A percentile compares a stretch with the other conserved stretches of the same genome.
Conservation (phyloP, 345 rosid species). For the Brassica incana region DNA sequence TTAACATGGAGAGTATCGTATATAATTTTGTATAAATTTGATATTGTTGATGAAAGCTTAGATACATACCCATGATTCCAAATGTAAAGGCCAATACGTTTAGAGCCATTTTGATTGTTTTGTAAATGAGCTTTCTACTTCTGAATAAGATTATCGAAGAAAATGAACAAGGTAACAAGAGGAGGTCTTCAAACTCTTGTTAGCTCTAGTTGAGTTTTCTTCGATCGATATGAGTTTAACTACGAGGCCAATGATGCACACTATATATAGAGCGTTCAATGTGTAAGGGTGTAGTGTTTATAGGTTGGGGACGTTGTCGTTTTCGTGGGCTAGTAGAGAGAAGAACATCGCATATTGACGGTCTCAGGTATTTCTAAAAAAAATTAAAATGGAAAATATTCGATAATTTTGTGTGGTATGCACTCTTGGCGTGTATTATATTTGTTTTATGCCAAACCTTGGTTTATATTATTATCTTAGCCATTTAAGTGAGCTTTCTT, state of each 20-base stretch:
- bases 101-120: conserved; percentile 23
- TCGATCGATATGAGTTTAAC: conserved; percentile 25
- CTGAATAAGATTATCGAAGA: not conserved
- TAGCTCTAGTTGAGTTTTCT: conserved; percentile 22
- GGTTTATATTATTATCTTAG: conserved; percentile 36
- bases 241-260: conserved; percentile 11
- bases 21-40: not conserved
- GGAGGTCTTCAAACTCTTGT: conserved; percentile 4
- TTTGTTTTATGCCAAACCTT: conserved; percentile 38
- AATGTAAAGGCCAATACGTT: conserved; percentile 36
- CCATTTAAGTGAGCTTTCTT: conserved; percentile 34
- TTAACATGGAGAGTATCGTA: not conserved
- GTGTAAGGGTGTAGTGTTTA: not conserved
- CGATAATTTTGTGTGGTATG: conserved; percentile 33
- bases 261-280: conserved; percentile 28
- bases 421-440: conserved; percentile 37
- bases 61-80: conserved; percentile 40
- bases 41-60: not conserved
- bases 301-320: conserved; percentile 31
- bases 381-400: conserved; percentile 21
- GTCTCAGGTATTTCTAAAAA: conserved; percentile 37
- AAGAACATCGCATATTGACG: conserved; percentile 27
- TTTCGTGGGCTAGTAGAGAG: conserved; percentile 8
- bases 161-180: conserved; percentile 6
- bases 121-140: conserved; percentile 9